These are phyloP conservation scores for Cupressus sempervirens DNA, from an alignment of 75 land plant genomes.

Conservation along the genomic window DNA sequence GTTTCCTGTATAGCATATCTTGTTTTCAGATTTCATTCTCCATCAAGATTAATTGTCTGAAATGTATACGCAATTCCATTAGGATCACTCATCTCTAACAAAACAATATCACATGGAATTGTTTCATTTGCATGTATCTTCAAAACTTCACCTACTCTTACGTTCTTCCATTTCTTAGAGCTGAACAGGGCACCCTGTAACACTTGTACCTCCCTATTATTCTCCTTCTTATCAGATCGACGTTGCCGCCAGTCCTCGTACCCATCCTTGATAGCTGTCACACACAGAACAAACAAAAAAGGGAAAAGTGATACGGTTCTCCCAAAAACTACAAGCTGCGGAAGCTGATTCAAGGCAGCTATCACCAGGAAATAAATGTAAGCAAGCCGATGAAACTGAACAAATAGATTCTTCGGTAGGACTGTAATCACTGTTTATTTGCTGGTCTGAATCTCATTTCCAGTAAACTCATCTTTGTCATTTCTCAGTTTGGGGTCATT, in stretches of 20 bases:
- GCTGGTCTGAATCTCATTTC: conserved; percentile 81
- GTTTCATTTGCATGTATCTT: conserved; percentile 59
- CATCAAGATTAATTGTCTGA: conserved; percentile 89
- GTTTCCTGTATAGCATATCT: conserved; percentile 85
- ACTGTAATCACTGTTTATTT: conserved; percentile 75
- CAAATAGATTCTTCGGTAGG: conserved; percentile 77
- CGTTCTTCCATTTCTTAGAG: conserved; percentile 72
- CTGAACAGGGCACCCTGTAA: conserved; percentile 40
- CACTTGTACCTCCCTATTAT: conserved; percentile 61
- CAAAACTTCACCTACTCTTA: too few species aligned
- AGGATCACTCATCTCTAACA: conserved; percentile 73
- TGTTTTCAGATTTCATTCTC: conserved; percentile 84
- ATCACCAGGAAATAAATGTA: conserved; percentile 79
- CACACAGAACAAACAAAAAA: conserved; percentile 69
- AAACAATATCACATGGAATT: conserved; percentile 79
- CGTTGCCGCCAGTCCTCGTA: conserved; percentile 86
- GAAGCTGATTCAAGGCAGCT: conserved; percentile 82
- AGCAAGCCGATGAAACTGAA: conserved; percentile 83
- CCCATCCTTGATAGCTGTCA: conserved; percentile 85
- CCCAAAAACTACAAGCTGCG: conserved; percentile 85
- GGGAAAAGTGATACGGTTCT: conserved; percentile 80
- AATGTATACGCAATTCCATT: conserved; percentile 83
- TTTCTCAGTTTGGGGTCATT: conserved; percentile 66
- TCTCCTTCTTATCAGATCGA: conserved; percentile 73
- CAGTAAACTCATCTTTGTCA: conserved; percentile 66